phyloP scores from a whole-genome alignment of 208 protist species.

The Crithidia expoeki region DNA sequence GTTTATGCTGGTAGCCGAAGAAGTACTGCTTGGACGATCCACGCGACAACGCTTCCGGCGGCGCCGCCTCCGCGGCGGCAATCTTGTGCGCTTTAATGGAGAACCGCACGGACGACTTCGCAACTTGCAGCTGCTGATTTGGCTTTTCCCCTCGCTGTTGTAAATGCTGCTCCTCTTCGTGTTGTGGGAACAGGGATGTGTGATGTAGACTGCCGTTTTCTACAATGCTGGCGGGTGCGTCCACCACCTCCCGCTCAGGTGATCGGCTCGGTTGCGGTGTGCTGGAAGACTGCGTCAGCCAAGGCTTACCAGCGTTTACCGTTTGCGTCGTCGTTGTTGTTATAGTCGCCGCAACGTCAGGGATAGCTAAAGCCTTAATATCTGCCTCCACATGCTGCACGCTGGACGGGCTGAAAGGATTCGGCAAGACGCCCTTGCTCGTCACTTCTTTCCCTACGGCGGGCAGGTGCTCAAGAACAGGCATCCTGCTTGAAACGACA shows the following conservation, averaged over 20 bases:
- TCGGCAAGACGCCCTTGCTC: not conserved
- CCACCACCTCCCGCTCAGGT: not conserved
- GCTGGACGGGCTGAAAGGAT: not conserved
- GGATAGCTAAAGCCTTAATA: not conserved
- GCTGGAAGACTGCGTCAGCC: not conserved
- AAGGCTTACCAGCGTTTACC: not conserved
- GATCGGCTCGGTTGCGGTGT: not conserved
- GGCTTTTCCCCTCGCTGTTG: not conserved
- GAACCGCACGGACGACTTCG: slow-evolving; percentile 14
- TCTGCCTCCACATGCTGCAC: not conserved
- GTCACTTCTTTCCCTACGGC: slow-evolving; percentile 1
- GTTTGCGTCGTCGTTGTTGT: not conserved
- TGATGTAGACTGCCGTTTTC: not conserved
- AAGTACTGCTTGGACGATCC: slow-evolving; percentile 16
- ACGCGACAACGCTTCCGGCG: not conserved
- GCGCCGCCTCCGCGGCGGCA: not conserved
- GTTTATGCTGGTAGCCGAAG: slow-evolving; percentile 12
- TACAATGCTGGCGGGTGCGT: not conserved
- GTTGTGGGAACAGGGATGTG: not conserved
- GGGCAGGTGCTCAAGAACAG: not conserved
- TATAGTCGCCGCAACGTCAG: not conserved
- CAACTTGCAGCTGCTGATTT: slow-evolving; percentile 7
- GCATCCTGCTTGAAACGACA: not conserved
- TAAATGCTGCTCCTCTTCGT: not conserved
- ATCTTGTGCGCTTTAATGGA: slow-evolving; percentile 7